Conservation (phyloP, 768 basidiomycete genomes). For the Phylloporus scabripes region DNA sequence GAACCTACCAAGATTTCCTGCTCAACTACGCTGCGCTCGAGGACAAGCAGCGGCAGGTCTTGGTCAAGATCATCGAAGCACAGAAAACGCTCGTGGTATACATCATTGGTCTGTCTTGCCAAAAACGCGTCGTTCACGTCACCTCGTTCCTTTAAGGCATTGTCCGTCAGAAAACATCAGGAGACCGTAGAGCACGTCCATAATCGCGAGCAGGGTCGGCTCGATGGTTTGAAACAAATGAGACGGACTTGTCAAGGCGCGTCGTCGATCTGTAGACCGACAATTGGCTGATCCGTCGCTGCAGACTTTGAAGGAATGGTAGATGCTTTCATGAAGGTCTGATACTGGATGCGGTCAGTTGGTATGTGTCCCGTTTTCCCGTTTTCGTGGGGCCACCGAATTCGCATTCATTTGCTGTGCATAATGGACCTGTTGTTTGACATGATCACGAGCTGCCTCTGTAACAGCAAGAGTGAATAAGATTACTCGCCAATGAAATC, state of each 20-base stretch:
- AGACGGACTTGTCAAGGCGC: conserved; percentile 20
- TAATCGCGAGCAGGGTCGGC: conserved; percentile 22
- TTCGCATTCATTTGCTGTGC: background rate
- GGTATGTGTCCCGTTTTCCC: background rate
- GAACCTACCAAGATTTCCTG: conserved; percentile 24
- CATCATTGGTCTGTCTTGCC: background rate
- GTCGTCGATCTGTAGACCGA: background rate
- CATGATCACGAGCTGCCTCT: background rate
- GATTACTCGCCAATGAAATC: background rate
- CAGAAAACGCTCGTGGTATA: conserved; percentile 25
- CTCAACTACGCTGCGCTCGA: conserved; percentile 19
- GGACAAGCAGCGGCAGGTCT: conserved; percentile 25
- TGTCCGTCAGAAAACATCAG: conserved; percentile 28
- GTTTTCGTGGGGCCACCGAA: background rate
- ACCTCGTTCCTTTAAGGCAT: conserved; percentile 10
- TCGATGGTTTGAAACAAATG: conserved; percentile 18
- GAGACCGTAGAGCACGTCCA: conserved; percentile 16
- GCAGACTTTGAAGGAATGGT: conserved; percentile 17
- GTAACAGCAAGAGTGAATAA: background rate
- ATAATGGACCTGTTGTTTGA: background rate
- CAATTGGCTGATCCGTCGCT: background rate
- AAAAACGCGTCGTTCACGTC: background rate
- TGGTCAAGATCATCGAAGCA: conserved; percentile 21
- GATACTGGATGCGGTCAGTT: background rate
- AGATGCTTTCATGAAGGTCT: conserved; percentile 20